A percentile compares a stretch with the other conserved stretches of the same genome.
phyloP scores from a whole-genome alignment of 306 rosid genomes.

The Prunus campanulata region DNA sequence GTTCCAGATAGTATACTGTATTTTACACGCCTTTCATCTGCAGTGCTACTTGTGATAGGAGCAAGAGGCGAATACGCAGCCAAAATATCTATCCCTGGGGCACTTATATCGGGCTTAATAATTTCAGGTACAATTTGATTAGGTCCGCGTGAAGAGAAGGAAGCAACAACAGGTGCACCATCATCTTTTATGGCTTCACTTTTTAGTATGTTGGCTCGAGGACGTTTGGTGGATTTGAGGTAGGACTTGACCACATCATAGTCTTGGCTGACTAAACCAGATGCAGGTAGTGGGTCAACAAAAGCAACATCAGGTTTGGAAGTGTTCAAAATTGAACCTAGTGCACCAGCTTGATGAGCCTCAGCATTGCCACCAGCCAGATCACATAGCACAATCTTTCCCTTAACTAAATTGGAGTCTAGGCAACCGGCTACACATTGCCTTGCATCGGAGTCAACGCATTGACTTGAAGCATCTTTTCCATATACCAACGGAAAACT shows the following conservation, averaged over 20 bases:
- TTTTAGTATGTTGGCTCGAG: conserved; percentile 24
- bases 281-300: not conserved
- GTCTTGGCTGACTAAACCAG: not conserved
- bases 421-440: not conserved
- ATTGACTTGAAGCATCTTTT: not conserved
- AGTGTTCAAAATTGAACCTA: not conserved
- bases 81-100: conserved; percentile 38
- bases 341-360: not conserved
- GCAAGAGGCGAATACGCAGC: conserved; percentile 29
- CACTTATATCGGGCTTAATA: conserved; percentile 37
- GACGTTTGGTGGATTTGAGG: conserved; percentile 1
- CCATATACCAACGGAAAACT: conserved; percentile 1
- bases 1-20: conserved; percentile 39
- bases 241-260: not conserved
- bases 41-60: not conserved
- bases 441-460: not conserved
- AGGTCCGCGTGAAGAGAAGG: conserved; percentile 44
- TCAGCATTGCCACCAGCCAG: not conserved
- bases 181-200: conserved; percentile 15
- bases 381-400: not conserved
- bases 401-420: not conserved
- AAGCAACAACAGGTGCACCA: conserved; percentile 30
- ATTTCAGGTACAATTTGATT: conserved; percentile 22
- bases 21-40: conserved; percentile 13
- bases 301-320: not conserved